Evolutionary conservation across 208 protist genomes (phyloP), one percentile per base, ranked within the genome.

Genomic region (Trypanosoma caninum): DNA sequence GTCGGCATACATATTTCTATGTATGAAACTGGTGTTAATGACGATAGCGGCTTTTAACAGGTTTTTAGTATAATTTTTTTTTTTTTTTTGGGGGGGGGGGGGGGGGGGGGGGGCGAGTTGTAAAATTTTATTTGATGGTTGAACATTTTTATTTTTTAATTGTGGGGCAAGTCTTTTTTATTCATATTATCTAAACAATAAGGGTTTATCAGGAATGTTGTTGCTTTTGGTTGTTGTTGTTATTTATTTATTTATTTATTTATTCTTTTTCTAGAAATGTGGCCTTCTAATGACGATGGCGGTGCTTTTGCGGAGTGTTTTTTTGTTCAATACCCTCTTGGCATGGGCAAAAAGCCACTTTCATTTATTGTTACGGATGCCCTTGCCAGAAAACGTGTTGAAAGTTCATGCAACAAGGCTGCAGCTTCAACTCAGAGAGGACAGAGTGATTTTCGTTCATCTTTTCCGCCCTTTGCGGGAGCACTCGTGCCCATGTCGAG

Each of bases 231-330:
- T 56, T 65, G 28, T 58, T 65, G 25, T 65, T 58, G 58, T 52
- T 53, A 14, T 25, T 28, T 11, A 20, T 54, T 46, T 69, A 18
- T 20, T 23, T 55, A 18, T 20, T 33, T 69, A 55, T 59, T 7
- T 63, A 14, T 56, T 46, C 30, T 23, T 51, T 14, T 65, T 25
- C 16, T 18, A 11, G 5, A 14, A 14, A 11, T 50, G 20, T 53
- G 27, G 27, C 44, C 9, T 16, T 48, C 18, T 38, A 47, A 25
- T 46, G 53, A 75, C 41, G 81, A 84, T 48, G 84, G 84, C 38
- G 84, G 84, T 1, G 79, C 84, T 31, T 92, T 84, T 55, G 70
- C 84, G 2, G 78, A 88, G 53, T 77, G 60, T 37, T 72, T 64
- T 10, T 88, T 72, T 48, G 76, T 76, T 2, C 84, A 92, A 54